A percentile compares a stretch with the other conserved stretches of the same genome.
phyloP scores from a whole-genome alignment of 2,329 filamentous ascomycete species.

The Colletotrichum orbiculare region DNA sequence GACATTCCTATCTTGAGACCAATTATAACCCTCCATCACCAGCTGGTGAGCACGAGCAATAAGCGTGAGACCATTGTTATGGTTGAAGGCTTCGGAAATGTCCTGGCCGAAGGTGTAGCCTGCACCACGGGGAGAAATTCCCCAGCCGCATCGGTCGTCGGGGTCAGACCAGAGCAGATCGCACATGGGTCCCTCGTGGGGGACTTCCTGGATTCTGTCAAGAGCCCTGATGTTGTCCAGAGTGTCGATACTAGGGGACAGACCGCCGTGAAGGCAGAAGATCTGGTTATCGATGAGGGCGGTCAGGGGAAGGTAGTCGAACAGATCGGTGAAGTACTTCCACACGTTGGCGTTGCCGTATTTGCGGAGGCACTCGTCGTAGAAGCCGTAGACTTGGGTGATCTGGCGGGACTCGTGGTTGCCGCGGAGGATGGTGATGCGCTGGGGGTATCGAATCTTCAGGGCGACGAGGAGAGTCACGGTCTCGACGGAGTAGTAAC shows the following conservation, averaged over 20 bases:
- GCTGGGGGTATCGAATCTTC: conserved; percentile 97
- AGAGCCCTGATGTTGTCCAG: conserved; percentile 95
- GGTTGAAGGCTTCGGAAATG: conserved; percentile 98
- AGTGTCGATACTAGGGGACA: conserved; percentile 96
- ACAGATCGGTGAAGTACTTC: conserved; percentile 99
- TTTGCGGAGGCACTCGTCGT: conserved; percentile 98
- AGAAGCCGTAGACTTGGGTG: conserved; percentile 99
- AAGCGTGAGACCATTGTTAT: conserved; percentile 96
- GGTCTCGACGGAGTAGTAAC: conserved; percentile 98
- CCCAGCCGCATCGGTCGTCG: conserved; percentile 96
- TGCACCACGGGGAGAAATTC: conserved; percentile 92
- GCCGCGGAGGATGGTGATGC: conserved; percentile 97
- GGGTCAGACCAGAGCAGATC: conserved; percentile 98
- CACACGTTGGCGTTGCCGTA: conserved; percentile 99
- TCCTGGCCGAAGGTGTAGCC: conserved; percentile 97
- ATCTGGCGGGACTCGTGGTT: conserved; percentile 99
- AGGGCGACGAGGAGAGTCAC: conserved; percentile 95
- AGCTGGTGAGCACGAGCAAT: conserved; percentile 97
- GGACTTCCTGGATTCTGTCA: conserved; percentile 97
- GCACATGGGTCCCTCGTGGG: conserved; percentile 98
- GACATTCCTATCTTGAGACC: conserved; percentile 98
- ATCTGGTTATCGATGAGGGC: conserved; percentile 99
- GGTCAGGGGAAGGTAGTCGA: conserved; percentile 97
- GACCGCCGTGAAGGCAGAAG: conserved; percentile 96
- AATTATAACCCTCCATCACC: conserved; percentile 99